Evolutionary conservation across 1,284 basidiomycete genomes (phyloP), one percentile per base, ranked within the genome.

Genomic region (Serendipita sp.): DNA sequence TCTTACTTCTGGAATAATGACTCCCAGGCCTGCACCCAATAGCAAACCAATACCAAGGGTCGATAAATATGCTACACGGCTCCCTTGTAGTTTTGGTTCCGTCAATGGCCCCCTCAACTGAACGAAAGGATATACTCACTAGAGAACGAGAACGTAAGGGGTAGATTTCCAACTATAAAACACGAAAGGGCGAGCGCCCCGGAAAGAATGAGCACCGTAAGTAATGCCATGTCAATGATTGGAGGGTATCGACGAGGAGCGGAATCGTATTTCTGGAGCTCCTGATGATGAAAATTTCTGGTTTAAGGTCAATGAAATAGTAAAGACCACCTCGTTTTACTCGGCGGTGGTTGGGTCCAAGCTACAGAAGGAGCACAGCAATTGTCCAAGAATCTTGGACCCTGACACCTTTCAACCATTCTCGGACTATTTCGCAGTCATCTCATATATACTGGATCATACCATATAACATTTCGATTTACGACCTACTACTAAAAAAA

Each of bases 1-100:
- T 30, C 30, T 70, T 72, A 91, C 90, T n/a, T 96, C 93, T 22
- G 93, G 93, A 63, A 96, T 87, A 69, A 96, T 91, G 34, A 96
- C 84, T 8, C 91, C 90, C 67, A 96, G 74, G 0, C 91, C 91
- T 3, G 92, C 88, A 13, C 93, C 93, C 29, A 95, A 79, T 29
- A 96, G 78, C 17, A 96, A 74, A n/a, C 93, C 93, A 34, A 87
- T 87, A 26, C 90, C 87, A 29, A 91, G 72, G 42, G 82, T 81
- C 6, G 84, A 83, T 41, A 92, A 74, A 34, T 79, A 76, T 45
- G 83, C 81, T 62, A 89, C 72, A 62, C 80, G 72, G 65, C 71
- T 72, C 74, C 78, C 79, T 89, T 72, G 69, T 61, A 47, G 50
- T 15, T 12, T 42, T 15, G 61, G 64, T 64, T 67, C 58, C 41